A percentile compares a stretch with the other conserved stretches of the same genome.
phyloP scores from a whole-genome alignment of 768 basidiomycete species.

The Galerina marginata region DNA sequence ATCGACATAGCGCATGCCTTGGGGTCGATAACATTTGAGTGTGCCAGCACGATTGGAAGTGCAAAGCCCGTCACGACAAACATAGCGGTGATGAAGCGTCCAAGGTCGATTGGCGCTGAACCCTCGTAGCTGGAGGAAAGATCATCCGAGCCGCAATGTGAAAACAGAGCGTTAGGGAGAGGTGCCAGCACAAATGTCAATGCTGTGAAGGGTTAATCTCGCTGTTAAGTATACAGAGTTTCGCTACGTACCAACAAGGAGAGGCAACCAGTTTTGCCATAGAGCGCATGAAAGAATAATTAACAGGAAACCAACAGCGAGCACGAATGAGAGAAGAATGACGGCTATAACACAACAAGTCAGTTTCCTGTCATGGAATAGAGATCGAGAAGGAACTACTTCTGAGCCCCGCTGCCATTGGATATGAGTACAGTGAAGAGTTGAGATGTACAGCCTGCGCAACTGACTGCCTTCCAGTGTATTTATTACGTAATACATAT shows the following conservation, averaged over 20 bases:
- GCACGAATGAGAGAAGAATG: constrained; percentile 94
- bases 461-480: neutral
- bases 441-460: neutral
- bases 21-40: constrained; percentile 84
- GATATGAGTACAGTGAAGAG: neutral
- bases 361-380: neutral
- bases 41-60: constrained; percentile 89
- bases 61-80: constrained; percentile 95
- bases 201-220: constrained; percentile 52
- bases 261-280: constrained; percentile 95
- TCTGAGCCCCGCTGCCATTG: constrained; percentile 73
- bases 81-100: constrained; percentile 90
- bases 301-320: constrained; percentile 96
- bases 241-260: constrained; percentile 85
- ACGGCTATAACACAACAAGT: constrained; percentile 66
- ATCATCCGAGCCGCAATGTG: constrained; percentile 92
- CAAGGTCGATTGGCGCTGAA: constrained; percentile 82
- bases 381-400: constrained; percentile 43
- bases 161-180: constrained; percentile 91
- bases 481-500: constrained; percentile 15
- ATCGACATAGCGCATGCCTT: constrained; percentile 95
- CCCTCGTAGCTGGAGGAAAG: constrained; percentile 78
- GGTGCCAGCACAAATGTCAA: constrained; percentile 95
- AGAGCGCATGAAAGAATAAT: constrained; percentile 97
- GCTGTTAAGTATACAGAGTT: neutral